These are phyloP conservation scores for Colletotrichum sojae DNA, from an alignment of 2,329 filamentous ascomycete species.

Conservation along the genomic window DNA sequence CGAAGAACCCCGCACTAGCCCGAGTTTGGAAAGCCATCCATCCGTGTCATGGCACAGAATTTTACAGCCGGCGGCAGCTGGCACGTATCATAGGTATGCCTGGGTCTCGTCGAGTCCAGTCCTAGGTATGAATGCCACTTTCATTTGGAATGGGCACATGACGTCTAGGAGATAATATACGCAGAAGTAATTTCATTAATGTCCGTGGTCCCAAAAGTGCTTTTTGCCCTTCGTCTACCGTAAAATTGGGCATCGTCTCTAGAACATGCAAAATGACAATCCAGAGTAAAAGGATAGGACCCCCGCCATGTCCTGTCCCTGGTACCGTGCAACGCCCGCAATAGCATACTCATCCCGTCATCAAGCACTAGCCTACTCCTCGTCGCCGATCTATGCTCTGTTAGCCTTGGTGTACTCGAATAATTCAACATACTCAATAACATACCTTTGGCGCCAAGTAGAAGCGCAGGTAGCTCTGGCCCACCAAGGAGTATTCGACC, in stretches of 20 bases:
- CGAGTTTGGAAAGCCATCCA: slow-evolving; percentile 15
- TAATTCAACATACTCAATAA: background rate
- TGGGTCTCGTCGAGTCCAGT: too few species aligned
- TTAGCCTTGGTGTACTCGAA: slow-evolving; percentile 11
- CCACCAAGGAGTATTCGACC: slow-evolving; percentile 88
- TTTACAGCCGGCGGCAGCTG: slow-evolving; percentile 29
- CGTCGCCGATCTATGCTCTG: slow-evolving; percentile 54
- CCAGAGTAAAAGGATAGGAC: slow-evolving; percentile 36
- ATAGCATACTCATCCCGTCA: slow-evolving; percentile 30
- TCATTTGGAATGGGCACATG: background rate
- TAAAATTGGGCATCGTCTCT: slow-evolving; percentile 27
- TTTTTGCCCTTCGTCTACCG: slow-evolving; percentile 37
- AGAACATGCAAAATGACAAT: slow-evolving; percentile 40
- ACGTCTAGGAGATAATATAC: background rate
- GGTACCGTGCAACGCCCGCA: slow-evolving; percentile 40
- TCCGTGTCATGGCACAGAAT: background rate
- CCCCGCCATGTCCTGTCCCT: slow-evolving; percentile 31
- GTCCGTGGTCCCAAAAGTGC: slow-evolving; percentile 37
- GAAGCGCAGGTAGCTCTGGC: slow-evolving; percentile 93
- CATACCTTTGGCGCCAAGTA: slow-evolving; percentile 97
- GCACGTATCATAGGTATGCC: too few species aligned
- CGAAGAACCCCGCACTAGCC: slow-evolving; percentile 38
- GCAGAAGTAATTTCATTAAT: slow-evolving; percentile 39
- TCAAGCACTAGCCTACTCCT: slow-evolving; percentile 49
- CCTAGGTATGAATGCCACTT: background rate